Evolutionary conservation across 116 monocot species (phyloP), one percentile per base, ranked within the genome.

Genomic region (Dioscorea cayenensis): DNA sequence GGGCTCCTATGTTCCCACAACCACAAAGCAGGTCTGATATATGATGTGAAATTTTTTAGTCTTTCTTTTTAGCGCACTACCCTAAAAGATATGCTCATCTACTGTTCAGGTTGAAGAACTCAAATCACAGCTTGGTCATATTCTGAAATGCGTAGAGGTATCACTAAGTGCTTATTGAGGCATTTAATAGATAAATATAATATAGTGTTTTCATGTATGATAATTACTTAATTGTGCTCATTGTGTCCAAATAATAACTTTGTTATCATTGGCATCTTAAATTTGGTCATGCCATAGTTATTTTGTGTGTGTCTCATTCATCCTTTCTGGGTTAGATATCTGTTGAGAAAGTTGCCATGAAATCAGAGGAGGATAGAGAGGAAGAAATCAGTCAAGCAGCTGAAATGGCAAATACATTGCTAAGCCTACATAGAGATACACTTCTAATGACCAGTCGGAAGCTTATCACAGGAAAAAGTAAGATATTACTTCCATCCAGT

Each of bases 1-100:
- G 59, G 97, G 97, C 66, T 97, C 97, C 27, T 93, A 97, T 78
- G 97, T 97, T 72, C 97, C 97, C 61, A 97, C 92, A 79, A 93
- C 93, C 23, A 90, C 97, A 51, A 97, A 90, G 77, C 97, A 97
- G 93, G 96, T 90, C 48, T 22, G 32, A 22, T 18, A 37, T 59
- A 28, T 32, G 11, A 22, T 36, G 32, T 76, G 29, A 61, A 23
- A 19, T 49, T 38, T 52, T 5, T 68, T 36, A 49, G 10, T 66
- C 59, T 23, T 23, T 52, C 66, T 66, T 2, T 3, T 63, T 35
- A 28, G 17, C 0, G 20, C 17, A 63, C 22, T 64, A 43, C 4
- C 1, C 32, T 63, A 27, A 11, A 13, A 28, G 23, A 22, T 65
- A 22, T 65, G 7, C 38, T 55, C 59, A 23, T 65, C 28, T 38